Evolutionary conservation across 1,139 yeast species (phyloP), one percentile per base, ranked within the genome.

Genomic region (Zygosaccharomyces pseudobailii): DNA sequence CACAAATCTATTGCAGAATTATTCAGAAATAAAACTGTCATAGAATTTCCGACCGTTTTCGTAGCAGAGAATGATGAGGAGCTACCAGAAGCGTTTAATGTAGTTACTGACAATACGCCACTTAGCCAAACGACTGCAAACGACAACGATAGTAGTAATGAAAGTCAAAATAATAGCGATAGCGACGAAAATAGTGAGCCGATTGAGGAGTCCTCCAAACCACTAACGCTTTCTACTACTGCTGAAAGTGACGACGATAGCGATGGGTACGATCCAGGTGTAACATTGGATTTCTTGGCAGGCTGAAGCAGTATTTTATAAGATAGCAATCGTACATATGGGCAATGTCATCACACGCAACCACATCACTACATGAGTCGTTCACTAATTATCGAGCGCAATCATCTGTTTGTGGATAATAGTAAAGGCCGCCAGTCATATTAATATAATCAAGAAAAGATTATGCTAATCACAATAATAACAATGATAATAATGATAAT

Each of bases 41-140:
- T 88, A 34, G 96, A 88, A 62, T 87, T 76, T 56, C 96, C 96
- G 0, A 84, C 90, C 0, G 70, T 87, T 4, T 75, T 71, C 50
- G 71, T 85, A 4, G 67, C 76, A 1, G 53, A 57, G 35, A 50
- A 35, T 17, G 50, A 45, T 3, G 48, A 48, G 5, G 55, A 54
- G 42, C 41, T 57, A 13, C 58, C 63, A 7, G 20, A 10, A 3
- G 53, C 40, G 1, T 55, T 47, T 45, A 43, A 43, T 22, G 55
- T 52, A 31, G 31, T 32, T 17, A 39, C 23, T 1, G 36, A 24
- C 1, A 2, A 24, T 24, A 1, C 19, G 22, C 9, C 43, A 37
- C 32, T 6, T 7, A 24, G 23, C 24, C 13, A 32, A 25, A 9
- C 21, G 9, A 13, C 17, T 9, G 25, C 13, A 5, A 38, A 34